These are phyloP conservation scores for Aspergillus ruber DNA, from an alignment of 2,329 filamentous ascomycete genomes.

Conservation along the genomic window DNA sequence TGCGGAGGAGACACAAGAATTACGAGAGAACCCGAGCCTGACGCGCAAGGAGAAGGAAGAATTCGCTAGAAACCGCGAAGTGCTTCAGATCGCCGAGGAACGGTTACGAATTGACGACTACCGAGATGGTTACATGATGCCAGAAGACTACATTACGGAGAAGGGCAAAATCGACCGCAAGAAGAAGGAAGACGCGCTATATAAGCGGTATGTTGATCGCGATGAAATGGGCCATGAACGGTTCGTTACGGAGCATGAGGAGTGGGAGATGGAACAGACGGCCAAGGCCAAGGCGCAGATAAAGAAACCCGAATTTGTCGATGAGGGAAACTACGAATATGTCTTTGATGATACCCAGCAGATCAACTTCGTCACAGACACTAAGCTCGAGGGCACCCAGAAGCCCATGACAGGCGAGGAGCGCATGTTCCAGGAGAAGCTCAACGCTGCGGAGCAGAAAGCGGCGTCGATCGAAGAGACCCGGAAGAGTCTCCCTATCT, in stretches of 20 bases:
- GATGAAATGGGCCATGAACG: constrained; percentile 84
- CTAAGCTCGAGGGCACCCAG: constrained; percentile 63
- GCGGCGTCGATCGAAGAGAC: constrained; percentile 86
- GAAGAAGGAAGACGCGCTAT: constrained; percentile 82
- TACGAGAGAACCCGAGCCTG: constrained; percentile 67
- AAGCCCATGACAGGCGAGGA: constrained; percentile 72
- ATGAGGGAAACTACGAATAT: constrained; percentile 82
- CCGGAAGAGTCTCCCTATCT: constrained; percentile 83
- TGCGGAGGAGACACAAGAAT: constrained; percentile 74
- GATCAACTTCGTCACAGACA: constrained; percentile 76
- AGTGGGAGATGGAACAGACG: constrained; percentile 89
- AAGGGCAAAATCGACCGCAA: constrained; percentile 82
- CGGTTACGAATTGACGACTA: constrained; percentile 83
- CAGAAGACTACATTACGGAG: constrained; percentile 91
- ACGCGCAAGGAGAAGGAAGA: constrained; percentile 76
- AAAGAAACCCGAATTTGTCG: constrained; percentile 63
- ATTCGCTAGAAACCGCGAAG: constrained; percentile 81
- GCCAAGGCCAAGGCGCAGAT: constrained; percentile 85
- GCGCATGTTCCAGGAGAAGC: constrained; percentile 67
- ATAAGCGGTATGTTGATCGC: constrained; percentile 80
- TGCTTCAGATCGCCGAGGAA: constrained; percentile 75
- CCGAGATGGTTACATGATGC: constrained; percentile 84
- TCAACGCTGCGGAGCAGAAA: constrained; percentile 84
- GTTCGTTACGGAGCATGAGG: constrained; percentile 87
- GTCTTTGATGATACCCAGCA: constrained; percentile 86